Conservation (phyloP, 768 basidiomycete species). For the Heimioporus sp. region DNA sequence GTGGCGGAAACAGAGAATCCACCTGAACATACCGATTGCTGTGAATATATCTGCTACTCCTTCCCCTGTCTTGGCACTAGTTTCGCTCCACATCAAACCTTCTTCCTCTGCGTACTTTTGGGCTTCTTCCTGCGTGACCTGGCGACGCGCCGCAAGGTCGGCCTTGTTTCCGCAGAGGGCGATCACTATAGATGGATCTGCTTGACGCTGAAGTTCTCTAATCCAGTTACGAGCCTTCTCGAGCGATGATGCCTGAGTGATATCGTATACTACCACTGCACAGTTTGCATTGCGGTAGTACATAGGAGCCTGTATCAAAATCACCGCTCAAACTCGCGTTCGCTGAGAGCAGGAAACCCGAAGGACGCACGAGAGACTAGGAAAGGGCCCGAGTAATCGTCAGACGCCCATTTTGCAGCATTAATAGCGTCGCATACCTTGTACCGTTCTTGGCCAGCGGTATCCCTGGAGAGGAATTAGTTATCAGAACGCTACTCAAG, state of each 20-base stretch:
- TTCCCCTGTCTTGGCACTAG: slow-evolving; percentile 86
- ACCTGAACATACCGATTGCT: slow-evolving; percentile 64
- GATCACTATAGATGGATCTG: slow-evolving; percentile 95
- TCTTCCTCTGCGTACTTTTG: slow-evolving; percentile 92
- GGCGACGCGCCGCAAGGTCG: slow-evolving; percentile 81
- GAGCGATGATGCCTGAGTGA: slow-evolving; percentile 87
- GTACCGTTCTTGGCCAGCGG: slow-evolving; percentile 94
- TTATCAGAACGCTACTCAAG: not conserved
- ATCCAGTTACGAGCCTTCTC: slow-evolving; percentile 98
- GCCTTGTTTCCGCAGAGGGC: slow-evolving; percentile 95
- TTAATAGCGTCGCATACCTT: slow-evolving; percentile 48
- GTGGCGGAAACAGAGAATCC: not conserved
- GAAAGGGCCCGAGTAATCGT: not conserved
- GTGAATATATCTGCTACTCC: slow-evolving; percentile 86
- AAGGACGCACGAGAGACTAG: slow-evolving; percentile 46
- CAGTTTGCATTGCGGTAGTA: slow-evolving; percentile 96
- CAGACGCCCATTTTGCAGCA: not conserved
- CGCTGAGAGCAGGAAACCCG: not conserved
- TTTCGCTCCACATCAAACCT: slow-evolving; percentile 90
- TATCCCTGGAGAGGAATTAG: slow-evolving; percentile 61
- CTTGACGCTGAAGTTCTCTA: slow-evolving; percentile 93
- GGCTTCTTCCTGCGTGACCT: slow-evolving; percentile 85
- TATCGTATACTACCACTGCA: slow-evolving; percentile 94
- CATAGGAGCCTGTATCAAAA: slow-evolving; percentile 72
- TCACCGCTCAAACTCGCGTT: slow-evolving; percentile 1